Conservation (phyloP, 371 early-diverging fungal genomes). For the Basidiobolus meristosporus region DNA sequence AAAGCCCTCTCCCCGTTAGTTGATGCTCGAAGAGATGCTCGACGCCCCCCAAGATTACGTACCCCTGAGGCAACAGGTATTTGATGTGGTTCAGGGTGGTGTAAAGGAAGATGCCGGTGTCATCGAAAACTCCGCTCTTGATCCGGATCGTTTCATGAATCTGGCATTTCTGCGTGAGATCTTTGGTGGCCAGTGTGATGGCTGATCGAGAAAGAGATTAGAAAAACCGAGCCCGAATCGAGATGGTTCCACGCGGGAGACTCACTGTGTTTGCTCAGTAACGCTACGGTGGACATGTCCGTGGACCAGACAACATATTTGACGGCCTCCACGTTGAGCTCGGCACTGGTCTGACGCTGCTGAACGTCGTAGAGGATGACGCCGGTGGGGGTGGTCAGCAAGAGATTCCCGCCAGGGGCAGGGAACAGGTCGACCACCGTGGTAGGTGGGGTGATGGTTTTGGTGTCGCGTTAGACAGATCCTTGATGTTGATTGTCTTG, state of each 20-base stretch:
- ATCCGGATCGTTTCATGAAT: slow-evolving; percentile 95
- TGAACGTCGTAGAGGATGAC: slow-evolving; percentile 86
- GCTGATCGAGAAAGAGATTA: slow-evolving; percentile 13
- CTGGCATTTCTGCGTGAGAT: slow-evolving; percentile 60
- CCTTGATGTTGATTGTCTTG: slow-evolving; percentile 45
- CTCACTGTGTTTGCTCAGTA: slow-evolving; percentile 81
- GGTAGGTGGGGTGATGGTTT: slow-evolving; percentile 64
- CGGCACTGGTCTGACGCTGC: slow-evolving; percentile 46
- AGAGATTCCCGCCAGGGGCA: slow-evolving; percentile 64
- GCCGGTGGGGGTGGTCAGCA: slow-evolving; percentile 61
- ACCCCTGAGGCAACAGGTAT: slow-evolving; percentile 74
- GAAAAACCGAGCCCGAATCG: slow-evolving; percentile 1
- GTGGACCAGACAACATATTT: slow-evolving; percentile 82
- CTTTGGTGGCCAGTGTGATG: slow-evolving; percentile 70
- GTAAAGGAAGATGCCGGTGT: slow-evolving; percentile 82
- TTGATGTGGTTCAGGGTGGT: slow-evolving; percentile 97
- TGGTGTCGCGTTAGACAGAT: slow-evolving; percentile 68
- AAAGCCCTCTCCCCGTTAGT: not conserved
- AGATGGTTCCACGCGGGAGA: slow-evolving; percentile 1
- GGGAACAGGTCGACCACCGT: slow-evolving; percentile 66
- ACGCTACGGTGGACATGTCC: slow-evolving; percentile 70
- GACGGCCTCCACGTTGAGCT: slow-evolving; percentile 55
- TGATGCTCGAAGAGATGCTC: not conserved
- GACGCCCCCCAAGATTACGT: too few species aligned
- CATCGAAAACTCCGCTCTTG: slow-evolving; percentile 92